phyloP scores from a whole-genome alignment of 2,329 filamentous ascomycete species.

The Trichoderma koningii region DNA sequence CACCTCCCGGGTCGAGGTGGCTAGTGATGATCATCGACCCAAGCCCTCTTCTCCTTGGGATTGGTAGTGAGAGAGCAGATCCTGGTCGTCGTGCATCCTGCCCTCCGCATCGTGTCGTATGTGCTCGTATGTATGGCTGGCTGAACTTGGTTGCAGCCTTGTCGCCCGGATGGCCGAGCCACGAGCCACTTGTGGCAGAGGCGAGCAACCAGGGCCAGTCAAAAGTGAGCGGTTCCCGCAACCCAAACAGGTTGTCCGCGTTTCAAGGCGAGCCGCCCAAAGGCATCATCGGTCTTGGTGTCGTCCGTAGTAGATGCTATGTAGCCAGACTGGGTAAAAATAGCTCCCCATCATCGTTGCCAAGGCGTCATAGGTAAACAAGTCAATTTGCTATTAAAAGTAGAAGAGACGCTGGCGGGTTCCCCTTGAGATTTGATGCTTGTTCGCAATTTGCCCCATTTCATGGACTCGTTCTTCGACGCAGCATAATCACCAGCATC shows the following conservation, averaged over 20 bases:
- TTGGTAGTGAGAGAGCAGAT: conserved; percentile 12
- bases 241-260: conserved; percentile 13
- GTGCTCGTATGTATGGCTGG: neutral
- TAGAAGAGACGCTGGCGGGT: conserved; percentile 3
- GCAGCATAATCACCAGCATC: neutral
- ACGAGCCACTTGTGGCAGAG: conserved; percentile 25
- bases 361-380: conserved; percentile 13
- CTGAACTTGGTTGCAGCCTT: conserved; percentile 7
- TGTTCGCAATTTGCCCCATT: conserved; percentile 11
- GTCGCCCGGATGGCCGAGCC: conserved; percentile 9
- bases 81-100: conserved; percentile 17
- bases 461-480: neutral
- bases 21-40: conserved; percentile 19
- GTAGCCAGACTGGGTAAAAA: conserved; percentile 6
- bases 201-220: conserved; percentile 19
- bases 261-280: conserved; percentile 21
- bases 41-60: conserved; percentile 4
- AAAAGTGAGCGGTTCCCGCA: conserved; percentile 15
- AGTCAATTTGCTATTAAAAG: conserved; percentile 18
- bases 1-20: conserved; percentile 16
- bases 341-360: conserved; percentile 3
- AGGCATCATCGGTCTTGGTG: conserved; percentile 3
- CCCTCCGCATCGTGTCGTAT: neutral
- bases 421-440: conserved; percentile 10
- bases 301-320: conserved; percentile 8